Evolutionary conservation across 2,329 filamentous ascomycete species (phyloP), one percentile per base, ranked within the genome.

Genomic region (Graphiopsis chlorocephala): DNA sequence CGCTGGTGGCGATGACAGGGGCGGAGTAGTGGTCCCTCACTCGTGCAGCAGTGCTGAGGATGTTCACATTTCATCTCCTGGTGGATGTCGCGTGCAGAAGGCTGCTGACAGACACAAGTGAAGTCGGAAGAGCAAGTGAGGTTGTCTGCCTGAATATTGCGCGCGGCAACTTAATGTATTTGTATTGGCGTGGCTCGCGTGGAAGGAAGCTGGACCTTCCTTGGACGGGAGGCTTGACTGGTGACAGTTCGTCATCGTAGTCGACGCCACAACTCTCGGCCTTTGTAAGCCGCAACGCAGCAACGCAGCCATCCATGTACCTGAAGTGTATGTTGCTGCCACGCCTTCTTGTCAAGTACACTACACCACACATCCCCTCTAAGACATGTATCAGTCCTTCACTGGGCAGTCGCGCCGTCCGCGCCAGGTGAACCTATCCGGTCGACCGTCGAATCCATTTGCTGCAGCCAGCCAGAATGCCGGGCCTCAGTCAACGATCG

Each of bases 341-440:
- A 23, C 20, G 15, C 33, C 12, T 45, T n/a, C 31, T 42, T 35
- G 10, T 42, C 35, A 23, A 45, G 38, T 20, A 11, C n/a, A 45
- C 47, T 20, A 29, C 23, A 20, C 15, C 20, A 38, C 31, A 26
- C 8, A n/a, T 31, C 20, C 26, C 8, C 50, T 17, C 50, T 53
- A 10, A 7, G 15, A 35, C 60, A 62, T 62, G 60, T 62, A 62
- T 45, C 60, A 62, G 62, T 64, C 61, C 53, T 99, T 99, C 80
- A 95, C 91, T 26, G 95, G 95, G 71, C 91, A 81, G 78, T 91
- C 92, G 72, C 89, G 92, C 73, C 90, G 91, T 70, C 89, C 90
- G 67, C 89, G 95, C 69, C 93, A 97, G 77, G 92, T 98, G 75
- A 97, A 98, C 79, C 88, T 99, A 67, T 95, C 92, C 70, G 95